Evolutionary conservation across 176 grass and related monocot species (phyloP).

Genomic region (Miscanthus lutarioriparius): DNA sequence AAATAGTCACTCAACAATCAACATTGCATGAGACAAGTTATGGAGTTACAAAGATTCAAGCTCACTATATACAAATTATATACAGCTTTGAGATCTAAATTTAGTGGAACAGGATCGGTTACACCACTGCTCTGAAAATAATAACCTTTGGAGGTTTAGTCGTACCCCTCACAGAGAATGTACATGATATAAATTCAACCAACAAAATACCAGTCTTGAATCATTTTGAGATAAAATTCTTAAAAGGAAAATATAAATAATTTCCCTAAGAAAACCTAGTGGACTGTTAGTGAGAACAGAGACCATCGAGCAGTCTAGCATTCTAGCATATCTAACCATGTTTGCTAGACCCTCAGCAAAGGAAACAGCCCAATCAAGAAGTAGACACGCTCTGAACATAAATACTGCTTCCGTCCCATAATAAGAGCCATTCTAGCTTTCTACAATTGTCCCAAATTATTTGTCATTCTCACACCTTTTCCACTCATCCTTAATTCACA

Average conservation of each 20-base stretch:
- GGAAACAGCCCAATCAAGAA: slow-evolving; percentile 2
- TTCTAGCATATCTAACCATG: background rate
- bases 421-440: too few species aligned
- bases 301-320: background rate
- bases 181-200: background rate
- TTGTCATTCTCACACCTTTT: too few species aligned
- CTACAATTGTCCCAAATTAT: too few species aligned
- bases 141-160: background rate
- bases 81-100: background rate
- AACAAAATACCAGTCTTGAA: background rate
- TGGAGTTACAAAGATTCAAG: background rate
- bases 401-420: too few species aligned
- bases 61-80: background rate
- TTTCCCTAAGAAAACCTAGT: background rate
- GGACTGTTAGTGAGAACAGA: background rate
- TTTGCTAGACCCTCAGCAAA: background rate
- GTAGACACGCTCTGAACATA: background rate
- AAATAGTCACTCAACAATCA: background rate
- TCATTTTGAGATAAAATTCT: background rate
- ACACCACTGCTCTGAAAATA: background rate
- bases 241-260: slow-evolving; percentile 18
- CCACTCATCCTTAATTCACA: too few species aligned
- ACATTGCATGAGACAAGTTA: background rate
- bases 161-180: background rate
- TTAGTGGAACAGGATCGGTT: background rate